Conservation (phyloP, 108 stramenopile species). For the Nitzschia sp. region DNA sequence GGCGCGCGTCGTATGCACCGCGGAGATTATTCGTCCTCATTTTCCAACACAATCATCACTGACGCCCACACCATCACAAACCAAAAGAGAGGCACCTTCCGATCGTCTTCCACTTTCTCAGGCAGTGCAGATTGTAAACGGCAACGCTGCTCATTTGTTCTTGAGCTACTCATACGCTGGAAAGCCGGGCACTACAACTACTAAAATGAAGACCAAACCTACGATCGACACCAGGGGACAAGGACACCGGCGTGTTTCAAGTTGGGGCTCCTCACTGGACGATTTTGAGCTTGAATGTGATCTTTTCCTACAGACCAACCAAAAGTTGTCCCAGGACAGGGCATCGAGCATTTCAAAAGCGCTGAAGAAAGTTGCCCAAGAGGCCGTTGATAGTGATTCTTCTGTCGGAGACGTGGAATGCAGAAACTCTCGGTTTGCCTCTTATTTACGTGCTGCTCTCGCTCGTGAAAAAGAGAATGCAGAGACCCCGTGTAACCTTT, state of each 20-base stretch:
- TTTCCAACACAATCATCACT: too few species aligned
- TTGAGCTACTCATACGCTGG: too few species aligned
- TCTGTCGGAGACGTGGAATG: neutral
- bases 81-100: too few species aligned
- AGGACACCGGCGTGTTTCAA: neutral
- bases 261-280: neutral
- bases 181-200: too few species aligned
- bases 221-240: neutral
- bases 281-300: slow-evolving; percentile 4
- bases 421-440: neutral
- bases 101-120: too few species aligned
- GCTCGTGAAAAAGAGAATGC: neutral
- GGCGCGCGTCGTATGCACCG: too few species aligned
- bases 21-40: too few species aligned
- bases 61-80: too few species aligned
- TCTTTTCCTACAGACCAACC: slow-evolving; percentile 4
- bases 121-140: too few species aligned
- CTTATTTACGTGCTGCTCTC: neutral
- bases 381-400: neutral
- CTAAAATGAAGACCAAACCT: too few species aligned
- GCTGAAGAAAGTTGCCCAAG: neutral
- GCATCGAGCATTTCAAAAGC: neutral
- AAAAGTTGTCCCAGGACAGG: neutral
- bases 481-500: neutral
- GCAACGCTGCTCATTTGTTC: too few species aligned